Conservation (phyloP, 2,329 filamentous ascomycete species). For the Pseudocercospora macadamiae region DNA sequence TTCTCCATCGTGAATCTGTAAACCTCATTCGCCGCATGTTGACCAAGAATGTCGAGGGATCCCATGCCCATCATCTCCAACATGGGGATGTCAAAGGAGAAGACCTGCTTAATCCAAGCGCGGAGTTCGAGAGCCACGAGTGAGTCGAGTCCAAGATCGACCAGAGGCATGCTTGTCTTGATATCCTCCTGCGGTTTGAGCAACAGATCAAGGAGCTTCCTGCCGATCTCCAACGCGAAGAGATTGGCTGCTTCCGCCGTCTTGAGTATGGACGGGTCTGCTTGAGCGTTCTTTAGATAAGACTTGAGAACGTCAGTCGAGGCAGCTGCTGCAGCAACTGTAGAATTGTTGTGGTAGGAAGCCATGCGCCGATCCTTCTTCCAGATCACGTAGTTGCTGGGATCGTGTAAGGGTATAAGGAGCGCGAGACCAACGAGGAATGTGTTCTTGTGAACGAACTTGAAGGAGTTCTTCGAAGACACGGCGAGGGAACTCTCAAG, state of each 20-base stretch:
- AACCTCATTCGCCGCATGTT: conserved; percentile 12
- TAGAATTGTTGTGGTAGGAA: not conserved
- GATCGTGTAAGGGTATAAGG: not conserved
- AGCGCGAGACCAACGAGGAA: not conserved
- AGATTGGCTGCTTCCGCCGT: not conserved
- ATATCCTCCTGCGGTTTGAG: not conserved
- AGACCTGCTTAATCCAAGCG: conserved; percentile 6
- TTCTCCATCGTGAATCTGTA: too few species aligned
- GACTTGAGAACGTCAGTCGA: not conserved
- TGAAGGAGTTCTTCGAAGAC: too few species aligned
- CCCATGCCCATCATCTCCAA: conserved; percentile 12
- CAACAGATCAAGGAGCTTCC: not conserved
- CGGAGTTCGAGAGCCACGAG: conserved; percentile 10
- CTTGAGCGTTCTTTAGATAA: not conserved
- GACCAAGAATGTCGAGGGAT: conserved; percentile 5
- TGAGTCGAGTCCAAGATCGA: conserved; percentile 10
- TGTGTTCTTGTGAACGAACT: too few species aligned
- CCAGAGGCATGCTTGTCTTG: not conserved
- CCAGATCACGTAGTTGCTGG: not conserved
- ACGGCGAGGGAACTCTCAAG: too few species aligned
- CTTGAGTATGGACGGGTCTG: not conserved
- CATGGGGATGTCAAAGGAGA: conserved; percentile 9
- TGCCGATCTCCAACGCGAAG: not conserved
- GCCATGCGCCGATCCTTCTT: not conserved
- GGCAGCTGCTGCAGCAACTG: not conserved